Percentiles rank a stretch among this genome's conserved stretches.
phyloP scores from a whole-genome alignment of 163 green algal species.

The Chlorella variabilis region DNA sequence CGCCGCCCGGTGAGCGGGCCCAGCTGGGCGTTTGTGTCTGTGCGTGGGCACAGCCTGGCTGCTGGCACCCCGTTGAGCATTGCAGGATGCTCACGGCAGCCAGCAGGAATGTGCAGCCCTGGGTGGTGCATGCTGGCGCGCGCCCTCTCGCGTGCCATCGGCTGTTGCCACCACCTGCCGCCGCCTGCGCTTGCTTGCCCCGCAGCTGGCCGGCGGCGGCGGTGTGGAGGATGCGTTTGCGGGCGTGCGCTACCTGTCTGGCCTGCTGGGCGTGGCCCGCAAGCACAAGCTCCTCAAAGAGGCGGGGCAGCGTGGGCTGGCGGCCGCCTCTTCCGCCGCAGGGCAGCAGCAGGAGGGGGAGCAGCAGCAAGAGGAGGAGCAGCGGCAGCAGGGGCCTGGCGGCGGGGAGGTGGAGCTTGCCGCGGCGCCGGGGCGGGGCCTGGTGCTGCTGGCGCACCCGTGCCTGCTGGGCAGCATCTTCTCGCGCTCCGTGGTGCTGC shows the following conservation, averaged over 20 bases:
- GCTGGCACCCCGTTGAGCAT: no score
- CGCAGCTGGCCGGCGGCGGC: neutral
- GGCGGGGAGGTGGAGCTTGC: neutral
- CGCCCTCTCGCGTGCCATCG: no score
- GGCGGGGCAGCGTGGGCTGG: neutral
- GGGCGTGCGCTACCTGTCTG: constrained; percentile 35
- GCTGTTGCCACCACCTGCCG: no score
- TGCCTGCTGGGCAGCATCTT: constrained; percentile 19
- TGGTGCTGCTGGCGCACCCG: constrained; percentile 31
- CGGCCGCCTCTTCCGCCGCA: neutral
- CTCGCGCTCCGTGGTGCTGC: constrained; percentile 5
- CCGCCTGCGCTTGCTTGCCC: no score
- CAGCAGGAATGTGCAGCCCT: no score
- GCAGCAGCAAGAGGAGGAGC: neutral
- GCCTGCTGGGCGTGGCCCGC: constrained; percentile 24
- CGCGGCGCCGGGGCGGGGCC: neutral
- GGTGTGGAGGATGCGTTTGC: constrained; percentile 29
- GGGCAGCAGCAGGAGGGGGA: neutral
- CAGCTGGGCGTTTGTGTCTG: no score
- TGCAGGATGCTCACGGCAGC: no score
- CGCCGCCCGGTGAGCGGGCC: constrained; percentile 22
- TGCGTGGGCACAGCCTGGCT: neutral
- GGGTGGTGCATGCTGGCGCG: no score
- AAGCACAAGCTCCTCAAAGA: constrained; percentile 18
- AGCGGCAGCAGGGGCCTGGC: neutral